These are phyloP conservation scores for Catharanthus roseus DNA, from an alignment of 257 asterid genomes.

Conservation along the genomic window DNA sequence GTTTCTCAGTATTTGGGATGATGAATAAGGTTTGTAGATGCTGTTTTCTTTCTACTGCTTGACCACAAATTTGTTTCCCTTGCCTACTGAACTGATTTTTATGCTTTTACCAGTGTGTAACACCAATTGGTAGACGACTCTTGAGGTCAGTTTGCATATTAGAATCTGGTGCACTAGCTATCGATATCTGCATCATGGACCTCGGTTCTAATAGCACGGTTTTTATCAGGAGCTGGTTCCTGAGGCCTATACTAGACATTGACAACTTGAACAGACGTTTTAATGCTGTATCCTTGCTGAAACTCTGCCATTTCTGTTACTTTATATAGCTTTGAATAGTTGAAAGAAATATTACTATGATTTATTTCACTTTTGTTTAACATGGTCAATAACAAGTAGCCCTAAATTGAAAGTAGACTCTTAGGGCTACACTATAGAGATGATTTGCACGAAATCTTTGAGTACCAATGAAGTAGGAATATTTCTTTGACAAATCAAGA, in stretches of 20 bases:
- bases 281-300: conserved; percentile 74
- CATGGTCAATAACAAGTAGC: not conserved
- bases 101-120: conserved; percentile 72
- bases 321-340: not conserved
- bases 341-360: not conserved
- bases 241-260: conserved; percentile 90
- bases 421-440: not conserved
- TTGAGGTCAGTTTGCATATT: conserved; percentile 52
- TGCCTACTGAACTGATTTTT: conserved; percentile 24
- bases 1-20: conserved; percentile 96
- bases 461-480: conserved; percentile 5
- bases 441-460: not conserved
- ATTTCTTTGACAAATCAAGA: conserved; percentile 50
- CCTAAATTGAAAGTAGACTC: not conserved
- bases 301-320: not conserved
- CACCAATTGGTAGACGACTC: conserved; percentile 93
- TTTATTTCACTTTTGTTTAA: not conserved
- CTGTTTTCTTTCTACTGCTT: conserved; percentile 17
- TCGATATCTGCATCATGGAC: conserved; percentile 20
- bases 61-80: conserved; percentile 14
- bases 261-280: conserved; percentile 79
- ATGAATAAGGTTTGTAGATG: conserved; percentile 78
- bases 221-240: conserved; percentile 82
- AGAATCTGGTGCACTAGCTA: conserved; percentile 12
- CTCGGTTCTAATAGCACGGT: conserved; percentile 25